Percentiles rank a stretch among this genome's conserved stretches.
Evolutionary conservation across 1,284 basidiomycete species (phyloP).

Genomic region (Pisolithus thermaeus): DNA sequence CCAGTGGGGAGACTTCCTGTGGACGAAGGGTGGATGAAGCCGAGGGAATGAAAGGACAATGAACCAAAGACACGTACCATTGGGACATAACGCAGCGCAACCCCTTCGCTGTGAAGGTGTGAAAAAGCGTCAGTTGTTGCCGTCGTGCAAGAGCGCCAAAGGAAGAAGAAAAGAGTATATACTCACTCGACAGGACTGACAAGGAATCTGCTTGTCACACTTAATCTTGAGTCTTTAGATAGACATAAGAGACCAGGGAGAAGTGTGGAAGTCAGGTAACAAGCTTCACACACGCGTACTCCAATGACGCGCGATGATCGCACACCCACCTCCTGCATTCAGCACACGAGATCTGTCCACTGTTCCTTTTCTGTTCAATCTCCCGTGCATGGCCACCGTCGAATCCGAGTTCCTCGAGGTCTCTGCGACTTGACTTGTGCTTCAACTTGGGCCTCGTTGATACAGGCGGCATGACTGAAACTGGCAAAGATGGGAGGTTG

Average conservation of each 20-base stretch:
- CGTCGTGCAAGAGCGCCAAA: background rate
- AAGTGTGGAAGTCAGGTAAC: constrained; percentile 9
- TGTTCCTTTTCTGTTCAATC: constrained; percentile 47
- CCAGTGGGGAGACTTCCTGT: constrained; percentile 56
- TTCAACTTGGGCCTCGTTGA: constrained; percentile 42
- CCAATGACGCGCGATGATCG: constrained; percentile 37
- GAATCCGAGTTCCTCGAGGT: constrained; percentile 43
- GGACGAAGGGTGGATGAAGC: constrained; percentile 7
- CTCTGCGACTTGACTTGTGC: constrained; percentile 40
- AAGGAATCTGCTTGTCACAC: constrained; percentile 73
- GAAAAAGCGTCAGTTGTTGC: background rate
- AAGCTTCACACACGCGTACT: background rate
- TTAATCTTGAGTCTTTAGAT: constrained; percentile 58
- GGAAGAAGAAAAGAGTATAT: background rate
- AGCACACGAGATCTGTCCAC: constrained; percentile 54
- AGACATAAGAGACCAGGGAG: constrained; percentile 14
- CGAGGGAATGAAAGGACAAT: background rate
- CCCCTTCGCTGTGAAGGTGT: constrained; percentile 43
- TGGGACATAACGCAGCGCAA: constrained; percentile 66
- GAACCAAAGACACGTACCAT: constrained; percentile 37
- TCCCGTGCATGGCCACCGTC: constrained; percentile 47
- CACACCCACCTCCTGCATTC: constrained; percentile 48
- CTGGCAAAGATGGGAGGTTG: constrained; percentile 9
- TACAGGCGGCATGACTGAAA: constrained; percentile 42
- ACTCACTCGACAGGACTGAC: constrained; percentile 59